phyloP scores from a whole-genome alignment of 2,329 filamentous ascomycete species.

The Lizonia empirigonia region DNA sequence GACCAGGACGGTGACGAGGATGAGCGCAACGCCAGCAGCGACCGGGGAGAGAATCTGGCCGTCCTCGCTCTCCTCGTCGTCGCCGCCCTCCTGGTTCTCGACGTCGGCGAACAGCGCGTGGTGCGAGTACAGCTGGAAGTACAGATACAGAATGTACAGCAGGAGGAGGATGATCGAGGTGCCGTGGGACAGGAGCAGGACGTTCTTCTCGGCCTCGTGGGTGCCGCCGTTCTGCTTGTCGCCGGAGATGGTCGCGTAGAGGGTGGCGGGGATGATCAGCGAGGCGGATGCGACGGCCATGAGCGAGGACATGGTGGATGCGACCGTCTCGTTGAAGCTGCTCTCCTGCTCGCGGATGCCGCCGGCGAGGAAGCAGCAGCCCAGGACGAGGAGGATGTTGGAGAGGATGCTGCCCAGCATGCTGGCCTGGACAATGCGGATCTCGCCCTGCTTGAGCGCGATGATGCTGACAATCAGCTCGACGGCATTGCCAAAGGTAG shows the following conservation, averaged over 20 bases:
- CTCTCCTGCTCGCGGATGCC: slow-evolving; percentile 53
- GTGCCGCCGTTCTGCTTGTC: slow-evolving; percentile 45
- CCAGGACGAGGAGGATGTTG: slow-evolving; percentile 79
- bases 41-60: slow-evolving; percentile 53
- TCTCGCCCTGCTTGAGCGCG: slow-evolving; percentile 81
- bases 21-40: slow-evolving; percentile 53
- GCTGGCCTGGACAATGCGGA: slow-evolving; percentile 94
- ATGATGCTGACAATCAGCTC: slow-evolving; percentile 90
- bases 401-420: slow-evolving; percentile 97
- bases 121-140: slow-evolving; percentile 61
- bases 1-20: slow-evolving; percentile 56
- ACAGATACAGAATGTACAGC: slow-evolving; percentile 60
- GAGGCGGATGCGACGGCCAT: slow-evolving; percentile 62
- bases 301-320: slow-evolving; percentile 73
- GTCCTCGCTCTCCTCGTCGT: slow-evolving; percentile 37
- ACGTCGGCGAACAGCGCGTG: slow-evolving; percentile 54
- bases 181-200: slow-evolving; percentile 58
- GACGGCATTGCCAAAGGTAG: slow-evolving; percentile 80
- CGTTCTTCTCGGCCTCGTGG: slow-evolving; percentile 52
- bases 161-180: slow-evolving; percentile 60
- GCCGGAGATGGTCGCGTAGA: slow-evolving; percentile 55
- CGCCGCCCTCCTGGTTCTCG: slow-evolving; percentile 39
- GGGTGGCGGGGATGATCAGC: slow-evolving; percentile 60
- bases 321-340: slow-evolving; percentile 74
- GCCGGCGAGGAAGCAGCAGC: slow-evolving; percentile 60